phyloP scores from a whole-genome alignment of 1,284 basidiomycete genomes.

The Moniliophthora roreri region DNA sequence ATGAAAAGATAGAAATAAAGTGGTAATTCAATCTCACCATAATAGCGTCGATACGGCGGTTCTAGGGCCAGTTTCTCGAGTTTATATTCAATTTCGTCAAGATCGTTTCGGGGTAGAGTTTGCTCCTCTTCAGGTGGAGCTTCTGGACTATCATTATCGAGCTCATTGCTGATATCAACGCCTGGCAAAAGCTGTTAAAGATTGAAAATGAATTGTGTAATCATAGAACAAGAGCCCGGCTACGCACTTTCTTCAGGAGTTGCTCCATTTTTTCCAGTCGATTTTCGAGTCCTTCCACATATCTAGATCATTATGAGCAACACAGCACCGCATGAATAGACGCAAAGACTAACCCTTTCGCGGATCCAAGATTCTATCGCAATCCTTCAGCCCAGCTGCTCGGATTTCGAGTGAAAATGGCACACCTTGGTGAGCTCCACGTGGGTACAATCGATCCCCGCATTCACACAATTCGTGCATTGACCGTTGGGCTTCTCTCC shows the following conservation, averaged over 20 bases:
- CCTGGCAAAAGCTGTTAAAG: constrained; percentile 32
- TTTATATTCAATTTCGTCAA: constrained; percentile 23
- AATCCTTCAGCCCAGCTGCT: neutral
- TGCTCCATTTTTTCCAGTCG: constrained; percentile 73
- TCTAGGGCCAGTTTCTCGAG: constrained; percentile 32
- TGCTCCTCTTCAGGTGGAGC: constrained; percentile 20
- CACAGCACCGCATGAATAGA: neutral
- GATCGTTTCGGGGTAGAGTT: constrained; percentile 27
- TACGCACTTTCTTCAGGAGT: constrained; percentile 56
- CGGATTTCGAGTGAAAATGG: neutral
- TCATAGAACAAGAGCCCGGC: neutral
- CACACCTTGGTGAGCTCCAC: constrained; percentile 40
- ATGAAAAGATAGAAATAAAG: too few species aligned
- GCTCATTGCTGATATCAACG: constrained; percentile 34
- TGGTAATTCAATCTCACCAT: too few species aligned
- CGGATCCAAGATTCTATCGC: constrained; percentile 35
- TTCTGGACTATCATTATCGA: constrained; percentile 25
- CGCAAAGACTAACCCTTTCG: constrained; percentile 33
- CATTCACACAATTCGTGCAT: constrained; percentile 38
- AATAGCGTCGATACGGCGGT: constrained; percentile 34
- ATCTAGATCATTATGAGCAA: constrained; percentile 34
- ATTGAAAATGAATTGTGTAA: neutral
- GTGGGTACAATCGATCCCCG: constrained; percentile 39
- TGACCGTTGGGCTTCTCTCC: constrained; percentile 38
- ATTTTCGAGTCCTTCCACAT: constrained; percentile 72